Base-by-base conservation (phyloP, 2,329 filamentous ascomycete genomes). In the Arachnomyces sp. region DNA sequence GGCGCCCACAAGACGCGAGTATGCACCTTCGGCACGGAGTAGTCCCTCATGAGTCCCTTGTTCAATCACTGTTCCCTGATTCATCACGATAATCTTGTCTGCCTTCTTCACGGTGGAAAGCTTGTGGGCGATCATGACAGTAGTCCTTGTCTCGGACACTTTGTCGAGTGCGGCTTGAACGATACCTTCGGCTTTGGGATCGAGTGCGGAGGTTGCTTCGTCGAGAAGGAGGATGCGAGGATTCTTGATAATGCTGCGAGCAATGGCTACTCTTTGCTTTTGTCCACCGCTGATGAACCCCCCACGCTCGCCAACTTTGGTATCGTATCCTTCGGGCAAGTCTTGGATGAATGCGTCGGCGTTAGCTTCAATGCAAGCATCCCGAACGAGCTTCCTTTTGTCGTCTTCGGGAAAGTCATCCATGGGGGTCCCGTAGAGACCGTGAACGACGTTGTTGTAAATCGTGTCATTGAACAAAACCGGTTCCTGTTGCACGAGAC, bases 1-100 rank as follows among this genome's bases (percentile, higher is more conserved):
- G 3, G 87, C 86, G 34, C 84, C 80, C 7, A 95, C 86, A 13
- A 95, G 75, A 39, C 78, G 80, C 61, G 75, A 83, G 60, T 95
- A 95, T 9, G 85, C 80, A 8, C 75, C 79, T 48, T 74, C 64
- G 42, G 63, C 71, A 48, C 78, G 75, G 3, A 95, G 66, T 4
- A 95, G 73, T 6, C 80, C 72, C 36, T 86, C 75, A 56, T 95
- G 88, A 0, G 76, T 86, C 25, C 89, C 89, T 62, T 94, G 86
- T 60, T 95, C 89, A 11, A 93, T 71, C 40, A 95, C 88, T n/a
- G 72, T 67, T 4, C 88, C 88, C 42, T 78, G 65, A 2, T 75
- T 72, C 84, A 95, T 89, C 43, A 94, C 88, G 3, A 94, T 82
- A 50, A 94, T 94, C 52, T 92, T 92, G 59, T 94, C 83, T 0